Conservation (phyloP, 2,329 filamentous ascomycete genomes). For the Thyridium curvatum region DNA sequence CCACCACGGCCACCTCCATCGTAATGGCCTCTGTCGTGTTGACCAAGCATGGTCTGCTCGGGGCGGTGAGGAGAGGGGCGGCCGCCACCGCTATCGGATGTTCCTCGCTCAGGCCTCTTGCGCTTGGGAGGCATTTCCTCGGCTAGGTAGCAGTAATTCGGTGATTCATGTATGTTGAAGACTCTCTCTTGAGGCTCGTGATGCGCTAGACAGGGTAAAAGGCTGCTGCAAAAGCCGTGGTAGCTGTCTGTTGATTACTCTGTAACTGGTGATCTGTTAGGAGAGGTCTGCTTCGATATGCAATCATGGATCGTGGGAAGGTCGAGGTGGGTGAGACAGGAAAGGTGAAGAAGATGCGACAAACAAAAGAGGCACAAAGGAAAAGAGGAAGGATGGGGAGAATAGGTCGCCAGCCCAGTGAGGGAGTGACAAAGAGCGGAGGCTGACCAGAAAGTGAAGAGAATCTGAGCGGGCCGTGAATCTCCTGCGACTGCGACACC, state of each 20-base stretch:
- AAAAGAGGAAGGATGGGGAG: background rate
- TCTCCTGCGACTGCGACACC: no score
- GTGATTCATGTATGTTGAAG: no score
- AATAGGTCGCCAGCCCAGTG: background rate
- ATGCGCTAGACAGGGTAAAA: no score
- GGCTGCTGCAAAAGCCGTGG: no score
- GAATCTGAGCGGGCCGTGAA: no score
- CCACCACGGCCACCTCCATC: slow-evolving; percentile 38
- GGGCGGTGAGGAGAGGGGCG: slow-evolving; percentile 59
- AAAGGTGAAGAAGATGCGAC: no score
- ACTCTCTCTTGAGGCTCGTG: no score
- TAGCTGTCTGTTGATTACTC: no score
- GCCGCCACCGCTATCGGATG: slow-evolving; percentile 36
- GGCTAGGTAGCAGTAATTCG: background rate
- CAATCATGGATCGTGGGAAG: no score
- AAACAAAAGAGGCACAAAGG: background rate
- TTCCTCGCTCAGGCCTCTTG: slow-evolving; percentile 49
- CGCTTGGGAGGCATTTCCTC: slow-evolving; percentile 51
- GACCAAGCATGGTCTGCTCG: slow-evolving; percentile 45
- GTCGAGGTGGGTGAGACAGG: no score
- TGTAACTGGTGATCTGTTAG: no score
- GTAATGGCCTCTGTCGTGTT: slow-evolving; percentile 47
- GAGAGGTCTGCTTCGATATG: no score
- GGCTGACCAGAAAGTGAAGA: slow-evolving; percentile 2
- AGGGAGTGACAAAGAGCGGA: background rate